These are phyloP conservation scores for Pseudogymnoascus sp. DNA, from an alignment of 2,329 filamentous ascomycete genomes.

Conservation along the genomic window DNA sequence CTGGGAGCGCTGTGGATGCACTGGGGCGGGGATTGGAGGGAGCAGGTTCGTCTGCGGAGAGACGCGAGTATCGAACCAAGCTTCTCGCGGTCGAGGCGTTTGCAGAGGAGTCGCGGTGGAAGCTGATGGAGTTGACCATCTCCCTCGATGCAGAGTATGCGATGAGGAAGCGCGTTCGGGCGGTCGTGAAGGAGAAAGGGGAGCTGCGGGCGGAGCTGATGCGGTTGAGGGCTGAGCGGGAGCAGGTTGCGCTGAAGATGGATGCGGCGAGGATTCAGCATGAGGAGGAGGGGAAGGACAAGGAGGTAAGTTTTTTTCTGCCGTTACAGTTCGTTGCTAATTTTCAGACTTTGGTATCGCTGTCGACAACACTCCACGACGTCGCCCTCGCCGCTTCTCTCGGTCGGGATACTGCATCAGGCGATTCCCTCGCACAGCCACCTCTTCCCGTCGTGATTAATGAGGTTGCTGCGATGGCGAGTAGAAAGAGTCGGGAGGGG, in stretches of 20 bases:
- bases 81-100: constrained; percentile 51
- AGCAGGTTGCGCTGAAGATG: constrained; percentile 54
- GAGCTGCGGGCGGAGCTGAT: constrained; percentile 52
- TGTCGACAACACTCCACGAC: constrained; percentile 43
- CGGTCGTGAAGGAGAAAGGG: constrained; percentile 49
- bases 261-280: constrained; percentile 55
- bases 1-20: constrained; percentile 42
- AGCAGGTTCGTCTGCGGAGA: constrained; percentile 29
- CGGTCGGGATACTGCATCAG: neutral
- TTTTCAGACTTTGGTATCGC: neutral
- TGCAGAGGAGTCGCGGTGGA: constrained; percentile 46
- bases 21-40: constrained; percentile 38
- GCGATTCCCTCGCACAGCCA: neutral
- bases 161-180: constrained; percentile 48
- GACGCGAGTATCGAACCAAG: constrained; percentile 48
- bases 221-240: constrained; percentile 48
- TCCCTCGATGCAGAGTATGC: constrained; percentile 51
- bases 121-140: constrained; percentile 53
- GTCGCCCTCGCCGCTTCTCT: constrained; percentile 47
- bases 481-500: constrained; percentile 40
- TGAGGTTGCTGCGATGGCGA: constrained; percentile 46
- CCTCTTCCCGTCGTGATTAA: constrained; percentile 17
- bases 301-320: constrained; percentile 36
- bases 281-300: constrained; percentile 44
- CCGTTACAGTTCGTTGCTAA: neutral